A percentile compares a stretch with the other conserved stretches of the same genome.
Evolutionary conservation across 768 basidiomycete species (phyloP).

Genomic region (Cystofilobasidium ferigula): DNA sequence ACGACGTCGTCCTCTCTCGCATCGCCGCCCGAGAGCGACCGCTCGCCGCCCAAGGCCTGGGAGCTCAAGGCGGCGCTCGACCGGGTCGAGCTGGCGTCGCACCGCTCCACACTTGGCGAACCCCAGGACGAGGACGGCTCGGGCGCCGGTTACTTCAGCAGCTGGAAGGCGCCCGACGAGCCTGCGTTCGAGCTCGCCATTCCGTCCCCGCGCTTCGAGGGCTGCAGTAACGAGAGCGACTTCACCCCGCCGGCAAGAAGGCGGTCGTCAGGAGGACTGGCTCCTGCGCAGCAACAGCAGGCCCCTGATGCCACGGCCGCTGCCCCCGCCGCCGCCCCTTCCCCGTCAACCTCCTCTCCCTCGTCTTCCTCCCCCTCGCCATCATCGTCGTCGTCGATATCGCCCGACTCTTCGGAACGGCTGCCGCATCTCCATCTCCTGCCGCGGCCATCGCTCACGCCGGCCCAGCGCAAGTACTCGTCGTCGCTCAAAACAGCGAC

Average conservation of each 20-base stretch:
- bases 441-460: conserved; percentile 7
- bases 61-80: background rate
- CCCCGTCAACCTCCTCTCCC: too few species aligned
- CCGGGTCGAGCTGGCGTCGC: background rate
- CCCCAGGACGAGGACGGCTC: background rate
- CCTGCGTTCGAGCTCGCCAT: background rate
- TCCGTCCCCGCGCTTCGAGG: background rate
- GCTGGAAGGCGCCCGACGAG: background rate
- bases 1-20: background rate
- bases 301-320: too few species aligned
- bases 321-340: too few species aligned
- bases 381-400: background rate
- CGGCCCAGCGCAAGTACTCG: conserved; percentile 11
- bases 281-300: background rate
- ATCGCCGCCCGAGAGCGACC: background rate
- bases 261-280: background rate
- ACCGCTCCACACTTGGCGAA: background rate
- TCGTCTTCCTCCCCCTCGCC: too few species aligned
- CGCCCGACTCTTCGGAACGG: background rate
- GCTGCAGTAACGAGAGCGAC: too few species aligned
- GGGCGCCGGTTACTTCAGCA: background rate
- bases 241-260: background rate
- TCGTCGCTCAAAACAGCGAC: conserved; percentile 3
- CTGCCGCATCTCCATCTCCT: conserved; percentile 14
- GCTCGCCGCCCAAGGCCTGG: background rate